Percentiles rank a stretch among this genome's conserved stretches.
Conservation (phyloP, 2,329 filamentous ascomycete species). For the Botrytis galanthina region DNA sequence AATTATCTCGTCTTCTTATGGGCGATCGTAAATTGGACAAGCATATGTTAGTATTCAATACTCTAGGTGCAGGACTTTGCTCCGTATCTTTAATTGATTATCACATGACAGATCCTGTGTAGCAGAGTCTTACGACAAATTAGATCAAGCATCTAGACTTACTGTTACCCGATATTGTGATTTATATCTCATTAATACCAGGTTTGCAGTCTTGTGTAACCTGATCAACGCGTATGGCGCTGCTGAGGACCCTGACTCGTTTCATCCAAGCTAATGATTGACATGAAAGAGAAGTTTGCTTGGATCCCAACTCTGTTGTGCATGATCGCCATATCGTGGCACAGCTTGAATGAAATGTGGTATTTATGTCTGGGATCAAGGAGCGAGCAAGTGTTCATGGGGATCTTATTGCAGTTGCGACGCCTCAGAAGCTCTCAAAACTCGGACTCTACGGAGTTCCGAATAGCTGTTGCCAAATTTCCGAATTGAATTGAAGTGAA, state of each 20-base stretch:
- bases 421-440: neutral
- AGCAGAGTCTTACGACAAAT: neutral
- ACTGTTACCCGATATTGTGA: neutral
- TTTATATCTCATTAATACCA: neutral
- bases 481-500: neutral
- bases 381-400: neutral
- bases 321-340: slow-evolving; percentile 9
- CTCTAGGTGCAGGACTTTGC: neutral
- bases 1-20: neutral
- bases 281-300: neutral
- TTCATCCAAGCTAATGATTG: neutral
- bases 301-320: slow-evolving; percentile 1
- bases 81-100: neutral
- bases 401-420: neutral
- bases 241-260: neutral
- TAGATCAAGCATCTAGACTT: neutral
- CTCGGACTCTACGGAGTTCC: neutral
- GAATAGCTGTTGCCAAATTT: neutral
- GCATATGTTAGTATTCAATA: neutral
- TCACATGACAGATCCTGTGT: neutral
- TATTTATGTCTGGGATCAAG: slow-evolving; percentile 8
- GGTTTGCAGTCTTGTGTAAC: neutral
- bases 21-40: neutral
- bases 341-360: neutral
- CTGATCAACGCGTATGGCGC: neutral